A percentile compares a stretch with the other conserved stretches of the same genome.
phyloP scores from a whole-genome alignment of 2,329 filamentous ascomycete genomes.

The Aspergillus pseudoterreus region DNA sequence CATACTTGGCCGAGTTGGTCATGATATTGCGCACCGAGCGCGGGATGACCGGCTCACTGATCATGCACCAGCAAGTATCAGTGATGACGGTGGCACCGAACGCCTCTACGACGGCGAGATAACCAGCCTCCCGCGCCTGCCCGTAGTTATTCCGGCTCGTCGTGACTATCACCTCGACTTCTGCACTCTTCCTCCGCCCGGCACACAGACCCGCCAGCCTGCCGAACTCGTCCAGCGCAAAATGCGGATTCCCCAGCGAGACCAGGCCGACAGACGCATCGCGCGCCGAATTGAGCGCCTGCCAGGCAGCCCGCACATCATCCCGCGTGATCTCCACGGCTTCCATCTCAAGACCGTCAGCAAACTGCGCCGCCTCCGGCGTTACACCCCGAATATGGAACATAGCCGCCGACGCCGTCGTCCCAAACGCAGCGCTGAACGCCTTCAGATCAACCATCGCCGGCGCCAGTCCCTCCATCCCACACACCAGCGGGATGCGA shows the following conservation, averaged over 20 bases:
- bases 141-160: conserved; percentile 17
- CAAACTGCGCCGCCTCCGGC: conserved; percentile 28
- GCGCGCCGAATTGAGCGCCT: conserved; percentile 16
- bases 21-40: conserved; percentile 28
- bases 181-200: conserved; percentile 18
- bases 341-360: conserved; percentile 1
- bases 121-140: conserved; percentile 24
- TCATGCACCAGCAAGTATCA: conserved; percentile 50
- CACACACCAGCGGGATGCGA: conserved; percentile 35
- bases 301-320: conserved; percentile 13
- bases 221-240: conserved; percentile 37
- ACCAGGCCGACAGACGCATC: conserved; percentile 31
- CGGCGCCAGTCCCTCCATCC: conserved; percentile 25
- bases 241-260: conserved; percentile 47
- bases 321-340: neutral
- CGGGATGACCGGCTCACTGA: conserved; percentile 39
- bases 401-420: conserved; percentile 41
- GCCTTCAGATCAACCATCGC: conserved; percentile 38
- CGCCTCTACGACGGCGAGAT: conserved; percentile 24
- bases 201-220: conserved; percentile 29
- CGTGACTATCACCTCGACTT: conserved; percentile 17
- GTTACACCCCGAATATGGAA: conserved; percentile 44
- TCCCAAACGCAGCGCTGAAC: conserved; percentile 46
- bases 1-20: conserved; percentile 49
- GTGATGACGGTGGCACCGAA: conserved; percentile 42